These are phyloP conservation scores for Dactylis glomerata DNA, from an alignment of 176 grass and related monocot genomes.

Conservation along the genomic window DNA sequence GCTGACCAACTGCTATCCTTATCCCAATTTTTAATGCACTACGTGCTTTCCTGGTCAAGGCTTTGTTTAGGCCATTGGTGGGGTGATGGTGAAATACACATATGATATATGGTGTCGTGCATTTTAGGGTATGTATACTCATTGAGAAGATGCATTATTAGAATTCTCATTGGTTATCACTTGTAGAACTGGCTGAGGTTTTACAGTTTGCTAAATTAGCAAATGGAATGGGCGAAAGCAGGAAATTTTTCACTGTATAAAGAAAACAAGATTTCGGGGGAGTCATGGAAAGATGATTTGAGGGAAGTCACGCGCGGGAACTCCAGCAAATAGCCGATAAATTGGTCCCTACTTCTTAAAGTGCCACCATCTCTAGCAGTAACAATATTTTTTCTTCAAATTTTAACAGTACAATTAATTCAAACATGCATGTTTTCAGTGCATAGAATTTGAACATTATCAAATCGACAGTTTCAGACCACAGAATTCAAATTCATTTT, in stretches of 20 bases:
- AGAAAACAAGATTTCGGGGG: too few species aligned
- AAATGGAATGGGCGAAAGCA: too few species aligned
- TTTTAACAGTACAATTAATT: background rate
- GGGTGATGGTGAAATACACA: background rate
- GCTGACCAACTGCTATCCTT: constrained; percentile 23
- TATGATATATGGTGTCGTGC: background rate
- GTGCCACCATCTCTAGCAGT: too few species aligned
- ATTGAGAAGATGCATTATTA: background rate
- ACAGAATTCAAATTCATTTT: background rate
- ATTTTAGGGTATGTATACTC: background rate
- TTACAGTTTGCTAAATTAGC: too few species aligned
- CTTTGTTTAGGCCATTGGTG: background rate
- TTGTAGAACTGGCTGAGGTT: background rate
- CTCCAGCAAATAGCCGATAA: too few species aligned
- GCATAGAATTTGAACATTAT: too few species aligned
- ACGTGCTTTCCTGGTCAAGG: background rate
- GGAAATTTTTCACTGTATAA: too few species aligned
- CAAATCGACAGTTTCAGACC: too few species aligned
- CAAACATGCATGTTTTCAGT: background rate
- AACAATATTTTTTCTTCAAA: background rate
- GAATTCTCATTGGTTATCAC: background rate
- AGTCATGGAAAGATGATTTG: too few species aligned
- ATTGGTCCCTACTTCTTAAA: too few species aligned
- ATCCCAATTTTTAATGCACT: background rate
- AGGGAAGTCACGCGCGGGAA: too few species aligned